phyloP scores from a whole-genome alignment of 352 stramenopile species.

The Plasmopara muralis region DNA sequence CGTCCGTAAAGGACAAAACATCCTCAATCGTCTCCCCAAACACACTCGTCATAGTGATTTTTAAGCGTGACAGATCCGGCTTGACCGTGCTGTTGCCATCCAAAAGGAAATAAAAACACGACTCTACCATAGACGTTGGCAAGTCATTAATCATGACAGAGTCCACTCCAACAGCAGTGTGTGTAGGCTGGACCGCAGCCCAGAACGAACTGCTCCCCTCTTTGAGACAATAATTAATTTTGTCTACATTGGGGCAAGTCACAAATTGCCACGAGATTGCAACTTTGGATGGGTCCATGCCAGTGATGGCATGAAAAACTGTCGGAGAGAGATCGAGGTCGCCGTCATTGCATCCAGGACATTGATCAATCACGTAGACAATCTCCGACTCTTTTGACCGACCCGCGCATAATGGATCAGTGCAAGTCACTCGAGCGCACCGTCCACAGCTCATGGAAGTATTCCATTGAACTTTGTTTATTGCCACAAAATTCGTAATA shows the following conservation, averaged over 20 bases:
- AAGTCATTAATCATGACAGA: slow-evolving; percentile 16
- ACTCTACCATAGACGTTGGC: slow-evolving; percentile 51
- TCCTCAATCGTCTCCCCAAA: too few species aligned
- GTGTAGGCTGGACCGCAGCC: slow-evolving; percentile 37
- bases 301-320: slow-evolving; percentile 41
- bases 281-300: slow-evolving; percentile 13
- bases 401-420: slow-evolving; percentile 33
- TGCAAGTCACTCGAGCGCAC: slow-evolving; percentile 56
- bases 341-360: slow-evolving; percentile 58
- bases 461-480: slow-evolving; percentile 66
- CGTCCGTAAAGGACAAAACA: too few species aligned
- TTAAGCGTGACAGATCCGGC: too few species aligned
- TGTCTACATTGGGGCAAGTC: slow-evolving; percentile 34
- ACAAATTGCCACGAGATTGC: slow-evolving; percentile 46
- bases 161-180: slow-evolving; percentile 8
- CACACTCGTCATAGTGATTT: too few species aligned
- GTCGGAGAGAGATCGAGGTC: slow-evolving; percentile 47
- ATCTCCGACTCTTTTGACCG: slow-evolving; percentile 18
- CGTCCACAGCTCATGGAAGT: slow-evolving; percentile 48
- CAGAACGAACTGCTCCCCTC: slow-evolving; percentile 41
- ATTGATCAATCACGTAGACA: slow-evolving; percentile 64
- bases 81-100: slow-evolving; percentile 29
- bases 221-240: slow-evolving; percentile 53
- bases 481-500: slow-evolving; percentile 37
- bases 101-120: slow-evolving; percentile 54